Evolutionary conservation across 768 basidiomycete species (phyloP).

Genomic region (Termitomyces sp.): DNA sequence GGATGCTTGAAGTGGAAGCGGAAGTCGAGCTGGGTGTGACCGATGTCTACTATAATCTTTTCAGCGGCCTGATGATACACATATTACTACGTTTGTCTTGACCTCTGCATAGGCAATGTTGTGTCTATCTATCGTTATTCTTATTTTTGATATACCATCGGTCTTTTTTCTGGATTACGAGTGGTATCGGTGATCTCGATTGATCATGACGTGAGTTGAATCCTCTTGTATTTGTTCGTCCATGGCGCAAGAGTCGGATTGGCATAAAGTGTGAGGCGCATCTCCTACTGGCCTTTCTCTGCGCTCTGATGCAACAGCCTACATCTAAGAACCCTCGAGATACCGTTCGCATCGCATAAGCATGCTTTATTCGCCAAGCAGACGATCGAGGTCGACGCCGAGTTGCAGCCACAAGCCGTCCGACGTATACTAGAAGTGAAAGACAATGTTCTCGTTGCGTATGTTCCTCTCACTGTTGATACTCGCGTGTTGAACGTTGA

Average conservation of each 20-base stretch:
- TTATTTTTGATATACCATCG: constrained; percentile 12
- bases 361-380: constrained; percentile 83
- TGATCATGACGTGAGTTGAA: background rate
- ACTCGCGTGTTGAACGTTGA: background rate
- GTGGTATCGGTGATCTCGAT: background rate
- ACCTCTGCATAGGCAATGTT: constrained; percentile 3
- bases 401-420: constrained; percentile 80
- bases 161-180: constrained; percentile 2
- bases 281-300: background rate
- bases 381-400: constrained; percentile 83
- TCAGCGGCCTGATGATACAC: constrained; percentile 16
- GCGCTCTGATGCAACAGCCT: constrained; percentile 6
- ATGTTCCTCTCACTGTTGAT: constrained; percentile 31
- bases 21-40: constrained; percentile 22
- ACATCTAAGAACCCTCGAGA: constrained; percentile 52
- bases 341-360: constrained; percentile 72
- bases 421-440: constrained; percentile 69
- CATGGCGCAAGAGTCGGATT: constrained; percentile 26
- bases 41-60: constrained; percentile 10
- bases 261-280: constrained; percentile 55
- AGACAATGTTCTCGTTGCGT: constrained; percentile 74
- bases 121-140: constrained; percentile 18
- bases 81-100: background rate
- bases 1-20: constrained; percentile 21
- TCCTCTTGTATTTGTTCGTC: background rate